Evolutionary conservation across 345 rosid genomes (phyloP), one percentile per base, ranked within the genome.

Genomic region (Noccaea bulbosa): DNA sequence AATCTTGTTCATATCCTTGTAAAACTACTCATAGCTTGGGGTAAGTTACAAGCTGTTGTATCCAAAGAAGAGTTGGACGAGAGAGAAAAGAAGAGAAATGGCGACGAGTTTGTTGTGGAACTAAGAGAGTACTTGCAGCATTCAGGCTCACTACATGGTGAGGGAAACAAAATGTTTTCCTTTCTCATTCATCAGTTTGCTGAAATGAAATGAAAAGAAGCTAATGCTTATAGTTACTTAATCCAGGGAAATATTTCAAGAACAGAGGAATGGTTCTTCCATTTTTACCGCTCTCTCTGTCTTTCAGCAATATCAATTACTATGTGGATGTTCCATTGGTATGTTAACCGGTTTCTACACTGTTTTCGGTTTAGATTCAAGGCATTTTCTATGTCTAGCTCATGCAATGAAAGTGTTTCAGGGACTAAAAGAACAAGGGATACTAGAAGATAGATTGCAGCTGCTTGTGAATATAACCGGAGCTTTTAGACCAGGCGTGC

Each of bases 251-350:
- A 81, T 76, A 87, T 81, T 85, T 91, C 82, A 88, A 85, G 83
- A 87, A 83, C 54, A 82, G 86, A 79, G 99, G 99, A 79, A 94
- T 91, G 98, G 96, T 89, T 81, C 96, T 94, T n/a, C 99, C 99
- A 16, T 94, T 94, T 85, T 98, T 89, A 79, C 96, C 87, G 3
- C 95, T 89, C 75, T 91, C 96, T 49, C 79, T 94, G 87, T 82
- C 96, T 75, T 94, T 94, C 86, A 76, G 92, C 77, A 85, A 85
- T 57, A 73, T 94, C 79, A 94, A 89, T 63, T 94, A 94, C 83
- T 94, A 77, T 73, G 95, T 94, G 41, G 97, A 94, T 14, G 83
- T 94, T 67, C 95, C 99, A 15, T 48, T 80, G 95, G 99, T 94
- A 77, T 17, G 84, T 83, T 48, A 64, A 64, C 57, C 60, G 48